A percentile compares a stretch with the other conserved stretches of the same genome.
Conservation (phyloP, 331 rosid species). For the Telfairia occidentalis region DNA sequence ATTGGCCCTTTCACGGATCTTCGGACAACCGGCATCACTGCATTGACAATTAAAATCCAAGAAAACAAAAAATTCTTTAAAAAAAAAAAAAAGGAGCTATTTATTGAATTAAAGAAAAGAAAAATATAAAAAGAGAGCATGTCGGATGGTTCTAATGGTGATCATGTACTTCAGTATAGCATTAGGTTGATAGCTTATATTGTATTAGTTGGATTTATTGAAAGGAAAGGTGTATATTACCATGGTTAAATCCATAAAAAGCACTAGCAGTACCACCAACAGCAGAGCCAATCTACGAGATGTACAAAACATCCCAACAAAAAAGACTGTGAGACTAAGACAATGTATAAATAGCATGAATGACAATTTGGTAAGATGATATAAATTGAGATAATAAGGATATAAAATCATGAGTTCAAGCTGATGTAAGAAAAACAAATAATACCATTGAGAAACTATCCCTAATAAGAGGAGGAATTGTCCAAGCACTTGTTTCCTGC, state of each 20-base stretch:
- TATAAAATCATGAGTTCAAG: neutral
- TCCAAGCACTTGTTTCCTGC: constrained; percentile 73
- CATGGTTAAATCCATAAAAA: constrained; percentile 86
- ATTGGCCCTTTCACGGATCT: constrained; percentile 69
- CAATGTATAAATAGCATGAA: neutral
- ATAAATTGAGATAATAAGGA: neutral
- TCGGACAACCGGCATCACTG: constrained; percentile 81
- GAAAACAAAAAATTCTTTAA: neutral
- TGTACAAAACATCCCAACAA: neutral
- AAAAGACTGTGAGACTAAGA: too few relatives aligned
- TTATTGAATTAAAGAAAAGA: neutral
- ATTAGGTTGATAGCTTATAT: neutral
- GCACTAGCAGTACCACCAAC: constrained; percentile 90
- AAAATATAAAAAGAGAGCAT: neutral
- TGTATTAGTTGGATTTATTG: neutral
- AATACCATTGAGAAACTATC: constrained; percentile 87
- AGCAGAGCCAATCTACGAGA: constrained; percentile 73
- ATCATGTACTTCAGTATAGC: neutral
- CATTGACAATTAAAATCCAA: neutral
- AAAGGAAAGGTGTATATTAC: constrained; percentile 21
- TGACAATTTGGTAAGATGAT: neutral
- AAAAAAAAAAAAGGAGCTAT: neutral
- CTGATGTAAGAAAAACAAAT: neutral
- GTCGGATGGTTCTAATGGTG: neutral
- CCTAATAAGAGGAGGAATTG: constrained; percentile 52